Evolutionary conservation across 1,139 yeast genomes (phyloP).

Genomic region (Suhomyces wounanorum): DNA sequence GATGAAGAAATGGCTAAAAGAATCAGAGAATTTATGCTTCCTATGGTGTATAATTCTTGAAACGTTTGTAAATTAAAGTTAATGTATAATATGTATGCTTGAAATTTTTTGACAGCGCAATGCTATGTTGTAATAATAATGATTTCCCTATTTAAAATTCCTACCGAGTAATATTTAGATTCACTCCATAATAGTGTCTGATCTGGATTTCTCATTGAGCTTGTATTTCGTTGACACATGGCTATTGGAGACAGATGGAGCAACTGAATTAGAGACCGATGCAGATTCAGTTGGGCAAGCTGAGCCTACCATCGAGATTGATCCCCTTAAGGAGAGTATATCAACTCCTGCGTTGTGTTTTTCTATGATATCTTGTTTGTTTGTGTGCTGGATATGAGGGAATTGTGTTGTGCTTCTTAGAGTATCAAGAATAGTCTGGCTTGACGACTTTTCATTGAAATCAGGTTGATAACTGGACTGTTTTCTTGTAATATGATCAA

Average conservation of each 20-base stretch:
- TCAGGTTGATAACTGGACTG: background rate
- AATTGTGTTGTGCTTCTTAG: background rate
- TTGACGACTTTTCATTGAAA: conserved; percentile 7
- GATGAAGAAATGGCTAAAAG: conserved; percentile 39
- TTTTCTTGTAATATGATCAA: conserved; percentile 7
- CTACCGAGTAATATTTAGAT: background rate
- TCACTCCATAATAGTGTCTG: background rate
- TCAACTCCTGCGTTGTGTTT: conserved; percentile 17
- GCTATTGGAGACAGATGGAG: background rate
- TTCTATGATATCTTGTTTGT: conserved; percentile 7
- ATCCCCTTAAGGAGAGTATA: conserved; percentile 30
- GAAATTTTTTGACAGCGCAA: background rate
- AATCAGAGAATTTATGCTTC: conserved; percentile 40
- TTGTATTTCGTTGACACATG: background rate
- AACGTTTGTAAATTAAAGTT: background rate
- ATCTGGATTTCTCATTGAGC: background rate
- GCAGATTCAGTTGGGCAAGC: conserved; percentile 9
- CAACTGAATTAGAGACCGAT: background rate
- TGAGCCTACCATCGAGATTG: conserved; percentile 17
- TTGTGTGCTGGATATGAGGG: conserved; percentile 3
- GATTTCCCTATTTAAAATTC: background rate
- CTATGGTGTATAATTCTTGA: conserved; percentile 32
- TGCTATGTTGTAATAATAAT: background rate
- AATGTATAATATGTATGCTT: background rate
- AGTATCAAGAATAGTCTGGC: conserved; percentile 14